Percentiles rank a stretch among this genome's conserved stretches.
Conservation (phyloP, 331 rosid genomes). For the Arachis monticola region DNA sequence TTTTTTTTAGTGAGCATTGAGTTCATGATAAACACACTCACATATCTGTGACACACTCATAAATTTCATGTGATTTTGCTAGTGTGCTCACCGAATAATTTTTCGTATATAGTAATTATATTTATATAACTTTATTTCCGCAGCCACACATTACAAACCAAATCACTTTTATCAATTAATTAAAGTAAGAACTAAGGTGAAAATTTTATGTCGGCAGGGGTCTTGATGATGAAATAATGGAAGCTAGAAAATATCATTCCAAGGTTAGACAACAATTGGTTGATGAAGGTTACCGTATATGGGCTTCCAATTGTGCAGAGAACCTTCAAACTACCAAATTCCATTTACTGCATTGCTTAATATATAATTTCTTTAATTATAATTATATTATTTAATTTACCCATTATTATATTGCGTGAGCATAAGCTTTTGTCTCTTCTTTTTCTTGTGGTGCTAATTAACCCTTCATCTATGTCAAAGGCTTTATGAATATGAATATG, state of each 20-base stretch:
- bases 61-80: not conserved
- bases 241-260: constrained; percentile 55
- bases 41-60: not conserved
- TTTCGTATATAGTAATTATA: not conserved
- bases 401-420: constrained; percentile 2
- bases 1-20: not conserved
- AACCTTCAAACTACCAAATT: constrained; percentile 68
- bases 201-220: constrained; percentile 46
- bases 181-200: not conserved
- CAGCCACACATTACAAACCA: not conserved
- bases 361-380: not conserved
- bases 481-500: constrained; percentile 7
- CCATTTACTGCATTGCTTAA: constrained; percentile 50
- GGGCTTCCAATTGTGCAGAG: constrained; percentile 61
- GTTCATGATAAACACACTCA: not conserved
- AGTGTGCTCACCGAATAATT: not conserved
- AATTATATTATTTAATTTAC: not conserved
- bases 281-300: constrained; percentile 59
- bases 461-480: constrained; percentile 38
- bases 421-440: constrained; percentile 23
- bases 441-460: not conserved
- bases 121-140: not conserved
- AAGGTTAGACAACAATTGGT: constrained; percentile 52
- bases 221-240: constrained; percentile 62
- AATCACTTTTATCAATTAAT: not conserved